These are phyloP conservation scores for Phlebiopsis gigantea DNA, from an alignment of 768 basidiomycete genomes.

Conservation along the genomic window DNA sequence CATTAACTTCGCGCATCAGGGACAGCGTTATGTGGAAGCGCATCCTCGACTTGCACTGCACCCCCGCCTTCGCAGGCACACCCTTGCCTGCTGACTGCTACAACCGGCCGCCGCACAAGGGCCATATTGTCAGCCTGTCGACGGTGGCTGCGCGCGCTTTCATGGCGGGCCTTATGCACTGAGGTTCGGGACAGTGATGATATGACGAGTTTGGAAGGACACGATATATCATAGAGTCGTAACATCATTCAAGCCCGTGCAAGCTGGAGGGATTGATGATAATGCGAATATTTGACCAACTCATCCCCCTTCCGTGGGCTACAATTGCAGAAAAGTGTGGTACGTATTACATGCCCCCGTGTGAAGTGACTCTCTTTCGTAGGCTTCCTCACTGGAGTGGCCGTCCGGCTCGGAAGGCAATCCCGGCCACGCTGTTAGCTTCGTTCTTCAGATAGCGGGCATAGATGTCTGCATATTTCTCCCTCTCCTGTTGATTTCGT, in stretches of 20 bases:
- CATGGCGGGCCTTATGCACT: background rate
- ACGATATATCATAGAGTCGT: background rate
- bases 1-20: too few relatives aligned
- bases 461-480: conserved; percentile 44
- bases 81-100: background rate
- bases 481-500: conserved; percentile 25
- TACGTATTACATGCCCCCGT: too few relatives aligned
- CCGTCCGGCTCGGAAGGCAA: conserved; percentile 23
- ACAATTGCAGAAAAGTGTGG: too few relatives aligned
- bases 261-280: background rate
- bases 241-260: background rate
- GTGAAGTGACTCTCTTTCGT: too few relatives aligned
- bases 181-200: background rate
- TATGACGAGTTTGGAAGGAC: background rate
- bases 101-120: background rate
- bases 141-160: background rate
- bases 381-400: background rate
- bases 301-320: background rate
- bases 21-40: conserved; percentile 4
- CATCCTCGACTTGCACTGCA: background rate
- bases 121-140: background rate
- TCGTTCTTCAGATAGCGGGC: conserved; percentile 53
- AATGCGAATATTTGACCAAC: background rate
- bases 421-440: conserved; percentile 25
- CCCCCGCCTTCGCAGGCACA: background rate